Percentiles rank a stretch among this genome's conserved stretches.
These are phyloP conservation scores for Violaceomyces palustris DNA, from an alignment of 1,284 basidiomycete genomes.

Conservation along the genomic window DNA sequence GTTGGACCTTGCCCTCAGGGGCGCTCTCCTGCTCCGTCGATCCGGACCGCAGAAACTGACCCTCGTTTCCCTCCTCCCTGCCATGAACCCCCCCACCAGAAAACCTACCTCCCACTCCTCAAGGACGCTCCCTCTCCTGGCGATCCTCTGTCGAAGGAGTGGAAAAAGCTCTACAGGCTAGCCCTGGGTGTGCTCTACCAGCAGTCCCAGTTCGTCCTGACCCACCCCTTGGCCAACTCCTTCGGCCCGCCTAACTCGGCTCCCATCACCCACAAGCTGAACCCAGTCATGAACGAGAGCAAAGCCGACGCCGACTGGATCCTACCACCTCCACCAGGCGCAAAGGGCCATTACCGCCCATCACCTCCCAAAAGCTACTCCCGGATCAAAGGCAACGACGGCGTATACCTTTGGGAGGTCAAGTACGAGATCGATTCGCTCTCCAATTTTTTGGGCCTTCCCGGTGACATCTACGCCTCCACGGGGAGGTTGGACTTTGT, in stretches of 20 bases:
- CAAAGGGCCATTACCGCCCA: conserved; percentile 12
- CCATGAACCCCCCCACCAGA: neutral
- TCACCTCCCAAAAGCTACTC: conserved; percentile 19
- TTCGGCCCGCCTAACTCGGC: conserved; percentile 32
- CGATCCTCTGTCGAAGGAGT: conserved; percentile 7
- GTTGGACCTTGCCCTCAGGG: no score
- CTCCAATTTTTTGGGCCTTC: conserved; percentile 11
- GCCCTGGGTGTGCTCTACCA: conserved; percentile 29
- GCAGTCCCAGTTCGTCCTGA: conserved; percentile 29
- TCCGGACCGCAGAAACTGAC: no score
- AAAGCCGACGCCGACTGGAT: conserved; percentile 20
- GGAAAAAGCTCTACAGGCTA: conserved; percentile 29
- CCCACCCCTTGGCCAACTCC: conserved; percentile 22
- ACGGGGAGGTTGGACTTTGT: conserved; percentile 18
- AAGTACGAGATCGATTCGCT: conserved; percentile 43
- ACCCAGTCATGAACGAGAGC: conserved; percentile 12
- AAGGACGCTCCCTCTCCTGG: conserved; percentile 8
- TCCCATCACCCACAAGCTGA: conserved; percentile 22
- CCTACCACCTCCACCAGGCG: conserved; percentile 17
- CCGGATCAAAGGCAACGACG: conserved; percentile 42
- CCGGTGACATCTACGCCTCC: neutral
- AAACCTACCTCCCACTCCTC: conserved; percentile 20
- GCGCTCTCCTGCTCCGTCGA: no score
- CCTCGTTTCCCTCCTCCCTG: no score
- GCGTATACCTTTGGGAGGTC: conserved; percentile 39